Percentiles rank a stretch among this genome's conserved stretches.
phyloP scores from a whole-genome alignment of 2,329 filamentous ascomycete genomes.

The Xylaria sp. region DNA sequence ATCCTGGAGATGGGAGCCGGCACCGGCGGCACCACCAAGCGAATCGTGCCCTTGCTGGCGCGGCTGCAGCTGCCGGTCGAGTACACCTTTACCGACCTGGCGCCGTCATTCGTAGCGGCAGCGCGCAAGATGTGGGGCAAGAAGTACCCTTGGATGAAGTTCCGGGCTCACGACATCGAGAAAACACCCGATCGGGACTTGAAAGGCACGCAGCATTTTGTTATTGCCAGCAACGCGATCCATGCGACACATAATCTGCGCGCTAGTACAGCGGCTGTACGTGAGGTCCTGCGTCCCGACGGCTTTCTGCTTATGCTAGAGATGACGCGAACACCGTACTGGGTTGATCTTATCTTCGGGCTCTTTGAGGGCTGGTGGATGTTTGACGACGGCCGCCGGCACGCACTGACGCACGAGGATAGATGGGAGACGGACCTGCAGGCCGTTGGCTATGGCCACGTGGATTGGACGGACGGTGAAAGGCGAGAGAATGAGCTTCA shows the following conservation, averaged over 20 bases:
- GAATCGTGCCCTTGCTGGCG: constrained; percentile 34
- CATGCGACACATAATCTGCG: constrained; percentile 38
- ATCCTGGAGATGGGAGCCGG: constrained; percentile 37
- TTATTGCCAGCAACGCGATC: constrained; percentile 42
- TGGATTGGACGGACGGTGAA: constrained; percentile 35
- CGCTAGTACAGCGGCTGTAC: constrained; percentile 30
- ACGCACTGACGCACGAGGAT: constrained; percentile 22
- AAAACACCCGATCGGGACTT: constrained; percentile 21
- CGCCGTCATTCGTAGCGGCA: constrained; percentile 36
- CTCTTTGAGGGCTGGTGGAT: constrained; percentile 45
- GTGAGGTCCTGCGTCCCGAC: constrained; percentile 31
- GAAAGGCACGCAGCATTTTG: constrained; percentile 32
- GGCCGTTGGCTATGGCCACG: constrained; percentile 29
- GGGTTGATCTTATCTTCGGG: constrained; percentile 40
- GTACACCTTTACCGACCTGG: constrained; percentile 47
- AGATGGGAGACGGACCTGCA: constrained; percentile 32
- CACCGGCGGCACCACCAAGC: constrained; percentile 41
- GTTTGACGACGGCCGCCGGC: constrained; percentile 37
- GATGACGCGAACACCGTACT: constrained; percentile 34
- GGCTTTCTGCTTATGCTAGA: constrained; percentile 40
- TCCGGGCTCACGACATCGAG: constrained; percentile 37
- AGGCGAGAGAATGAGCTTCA: constrained; percentile 20
- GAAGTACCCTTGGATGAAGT: constrained; percentile 34
- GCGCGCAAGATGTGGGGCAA: constrained; percentile 25
- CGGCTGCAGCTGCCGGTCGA: constrained; percentile 32